A percentile compares a stretch with the other conserved stretches of the same genome.
phyloP scores from a whole-genome alignment of 768 basidiomycete species.

The Butyriboletus loyo region DNA sequence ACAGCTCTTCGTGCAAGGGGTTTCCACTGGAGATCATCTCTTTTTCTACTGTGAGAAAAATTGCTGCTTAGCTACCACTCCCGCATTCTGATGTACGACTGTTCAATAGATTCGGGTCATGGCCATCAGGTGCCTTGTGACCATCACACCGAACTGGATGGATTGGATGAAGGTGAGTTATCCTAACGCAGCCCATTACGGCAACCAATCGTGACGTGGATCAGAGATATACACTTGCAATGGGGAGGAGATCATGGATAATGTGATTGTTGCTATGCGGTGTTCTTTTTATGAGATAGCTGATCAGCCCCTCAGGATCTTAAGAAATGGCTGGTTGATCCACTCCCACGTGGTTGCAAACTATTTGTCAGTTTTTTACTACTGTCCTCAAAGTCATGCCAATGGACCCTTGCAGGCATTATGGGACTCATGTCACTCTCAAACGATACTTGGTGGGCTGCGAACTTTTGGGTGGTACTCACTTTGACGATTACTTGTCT shows the following conservation, averaged over 20 bases:
- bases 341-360: constrained; percentile 26
- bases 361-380: constrained; percentile 22
- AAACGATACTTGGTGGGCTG: constrained; percentile 26
- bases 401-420: constrained; percentile 18
- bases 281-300: constrained; percentile 37
- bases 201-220: neutral
- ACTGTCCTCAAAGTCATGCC: neutral
- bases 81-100: neutral
- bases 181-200: neutral
- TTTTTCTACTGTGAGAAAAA: constrained; percentile 53
- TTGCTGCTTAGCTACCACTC: neutral
- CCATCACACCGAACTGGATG: constrained; percentile 47
- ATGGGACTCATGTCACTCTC: constrained; percentile 30
- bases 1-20: constrained; percentile 40
- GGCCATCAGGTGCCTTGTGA: constrained; percentile 42
- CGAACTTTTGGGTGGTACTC: neutral
- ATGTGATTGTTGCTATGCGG: constrained; percentile 16
- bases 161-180: constrained; percentile 48
- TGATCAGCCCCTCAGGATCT: constrained; percentile 15
- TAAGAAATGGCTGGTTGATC: constrained; percentile 21
- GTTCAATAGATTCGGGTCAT: constrained; percentile 49
- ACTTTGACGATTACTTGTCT: neutral
- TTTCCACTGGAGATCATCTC: constrained; percentile 46
- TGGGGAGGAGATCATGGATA: constrained; percentile 19
- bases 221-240: constrained; percentile 13